phyloP scores from a whole-genome alignment of 805 yeast genomes.

The Wickerhamiella allomyrinae region DNA sequence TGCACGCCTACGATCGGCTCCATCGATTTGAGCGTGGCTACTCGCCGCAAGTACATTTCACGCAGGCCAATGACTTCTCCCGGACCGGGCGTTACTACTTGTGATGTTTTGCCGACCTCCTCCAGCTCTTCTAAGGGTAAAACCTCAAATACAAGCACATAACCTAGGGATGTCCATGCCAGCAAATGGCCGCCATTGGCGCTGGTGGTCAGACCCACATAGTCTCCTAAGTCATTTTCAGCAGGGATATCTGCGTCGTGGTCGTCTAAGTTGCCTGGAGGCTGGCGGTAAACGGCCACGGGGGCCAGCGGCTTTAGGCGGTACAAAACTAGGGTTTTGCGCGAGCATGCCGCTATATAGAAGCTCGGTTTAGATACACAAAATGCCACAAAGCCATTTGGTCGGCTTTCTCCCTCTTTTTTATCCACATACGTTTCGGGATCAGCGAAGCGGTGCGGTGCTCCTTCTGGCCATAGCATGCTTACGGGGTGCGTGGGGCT shows the following conservation, averaged over 20 bases:
- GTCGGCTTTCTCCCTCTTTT: slow-evolving; percentile 5
- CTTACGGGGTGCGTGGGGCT: too few species aligned
- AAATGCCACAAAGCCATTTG: slow-evolving; percentile 7
- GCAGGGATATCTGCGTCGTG: not conserved
- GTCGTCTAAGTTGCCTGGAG: slow-evolving; percentile 7
- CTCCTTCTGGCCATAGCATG: slow-evolving; percentile 22
- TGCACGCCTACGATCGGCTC: slow-evolving; percentile 22
- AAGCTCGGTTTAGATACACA: slow-evolving; percentile 15
- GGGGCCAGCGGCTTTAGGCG: slow-evolving; percentile 18
- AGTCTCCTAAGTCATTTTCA: not conserved
- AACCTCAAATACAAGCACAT: slow-evolving; percentile 3
- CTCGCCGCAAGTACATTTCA: slow-evolving; percentile 19
- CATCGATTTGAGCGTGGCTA: slow-evolving; percentile 18
- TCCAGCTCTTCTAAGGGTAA: slow-evolving; percentile 5
- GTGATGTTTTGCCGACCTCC: slow-evolving; percentile 12
- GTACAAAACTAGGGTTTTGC: slow-evolving; percentile 12
- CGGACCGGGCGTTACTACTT: slow-evolving; percentile 23
- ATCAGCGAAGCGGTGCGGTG: slow-evolving; percentile 11
- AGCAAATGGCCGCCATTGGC: not conserved
- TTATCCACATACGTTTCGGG: slow-evolving; percentile 11
- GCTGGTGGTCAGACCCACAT: not conserved
- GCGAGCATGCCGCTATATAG: slow-evolving; percentile 13
- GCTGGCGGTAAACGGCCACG: slow-evolving; percentile 12
- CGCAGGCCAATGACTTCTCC: slow-evolving; percentile 29
- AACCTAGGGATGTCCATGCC: not conserved